A percentile compares a stretch with the other conserved stretches of the same genome.
These are phyloP conservation scores for Thielaviopsis punctulata DNA, from an alignment of 2,329 filamentous ascomycete genomes.

Conservation along the genomic window DNA sequence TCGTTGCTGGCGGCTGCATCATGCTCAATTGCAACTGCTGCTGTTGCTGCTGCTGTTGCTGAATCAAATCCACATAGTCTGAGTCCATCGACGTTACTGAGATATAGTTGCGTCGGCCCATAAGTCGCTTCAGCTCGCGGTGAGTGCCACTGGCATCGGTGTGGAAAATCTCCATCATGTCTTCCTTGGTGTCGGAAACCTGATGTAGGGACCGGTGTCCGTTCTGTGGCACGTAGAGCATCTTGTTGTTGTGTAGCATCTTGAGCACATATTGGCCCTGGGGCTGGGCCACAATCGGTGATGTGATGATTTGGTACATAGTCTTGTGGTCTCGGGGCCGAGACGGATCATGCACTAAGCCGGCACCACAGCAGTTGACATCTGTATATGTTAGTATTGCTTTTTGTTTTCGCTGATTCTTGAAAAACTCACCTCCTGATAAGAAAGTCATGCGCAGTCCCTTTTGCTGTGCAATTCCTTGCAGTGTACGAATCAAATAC, in stretches of 20 bases:
- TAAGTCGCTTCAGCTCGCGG: conserved; percentile 76
- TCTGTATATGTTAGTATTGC: conserved; percentile 32
- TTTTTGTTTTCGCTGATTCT: too few species aligned
- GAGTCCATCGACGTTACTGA: conserved; percentile 91
- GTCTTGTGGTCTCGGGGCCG: conserved; percentile 92
- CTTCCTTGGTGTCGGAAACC: conserved; percentile 86
- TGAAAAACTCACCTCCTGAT: conserved; percentile 49
- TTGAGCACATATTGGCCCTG: conserved; percentile 75
- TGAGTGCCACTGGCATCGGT: conserved; percentile 72
- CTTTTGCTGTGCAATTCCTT: conserved; percentile 90
- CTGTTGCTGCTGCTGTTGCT: conserved; percentile 3
- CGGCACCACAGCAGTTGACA: conserved; percentile 81
- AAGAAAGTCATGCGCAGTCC: conserved; percentile 93
- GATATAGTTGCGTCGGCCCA: conserved; percentile 84
- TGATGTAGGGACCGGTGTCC: conserved; percentile 59
- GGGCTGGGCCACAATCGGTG: conserved; percentile 79
- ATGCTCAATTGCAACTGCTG: conserved; percentile 8
- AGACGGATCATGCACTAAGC: conserved; percentile 81
- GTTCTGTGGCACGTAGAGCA: conserved; percentile 79
- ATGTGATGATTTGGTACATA: conserved; percentile 96
- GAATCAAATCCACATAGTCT: conserved; percentile 38
- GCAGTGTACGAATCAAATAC: conserved; percentile 86
- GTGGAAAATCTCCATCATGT: conserved; percentile 99
- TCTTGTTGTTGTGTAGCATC: conserved; percentile 87
- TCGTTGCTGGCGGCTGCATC: conserved; percentile 18